phyloP scores from a whole-genome alignment of 2,329 filamentous ascomycete species.

The Colletotrichum agaves region DNA sequence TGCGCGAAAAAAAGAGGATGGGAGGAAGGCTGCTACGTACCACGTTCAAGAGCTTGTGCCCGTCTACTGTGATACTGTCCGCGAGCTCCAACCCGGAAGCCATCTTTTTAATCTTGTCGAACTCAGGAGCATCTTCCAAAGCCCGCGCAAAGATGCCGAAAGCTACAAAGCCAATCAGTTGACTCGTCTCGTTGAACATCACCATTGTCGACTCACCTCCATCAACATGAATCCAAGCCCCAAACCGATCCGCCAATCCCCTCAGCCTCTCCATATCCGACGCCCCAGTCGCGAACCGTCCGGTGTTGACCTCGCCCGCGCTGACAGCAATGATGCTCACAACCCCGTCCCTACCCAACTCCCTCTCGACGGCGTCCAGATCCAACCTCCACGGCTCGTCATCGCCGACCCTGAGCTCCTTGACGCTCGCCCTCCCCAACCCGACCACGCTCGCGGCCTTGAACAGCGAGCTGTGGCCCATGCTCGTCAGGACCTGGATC shows the following conservation, averaged over 20 bases:
- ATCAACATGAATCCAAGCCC: conserved; percentile 90
- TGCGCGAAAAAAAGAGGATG: neutral
- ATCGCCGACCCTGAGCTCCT: conserved; percentile 63
- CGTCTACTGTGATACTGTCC: conserved; percentile 88
- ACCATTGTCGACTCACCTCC: conserved; percentile 62
- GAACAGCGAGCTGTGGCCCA: conserved; percentile 83
- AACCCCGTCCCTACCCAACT: conserved; percentile 62
- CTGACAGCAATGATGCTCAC: conserved; percentile 85
- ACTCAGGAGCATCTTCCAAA: conserved; percentile 68
- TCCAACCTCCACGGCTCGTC: conserved; percentile 77
- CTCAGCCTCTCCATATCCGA: conserved; percentile 73
- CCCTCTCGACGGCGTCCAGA: conserved; percentile 69
- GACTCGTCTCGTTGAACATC: conserved; percentile 16
- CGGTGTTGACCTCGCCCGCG: conserved; percentile 91
- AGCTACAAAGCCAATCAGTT: conserved; percentile 55
- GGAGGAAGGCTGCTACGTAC: conserved; percentile 53
- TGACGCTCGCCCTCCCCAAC: conserved; percentile 76
- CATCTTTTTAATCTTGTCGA: conserved; percentile 60
- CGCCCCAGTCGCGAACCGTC: conserved; percentile 74
- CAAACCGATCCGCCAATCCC: conserved; percentile 75
- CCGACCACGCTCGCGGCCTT: conserved; percentile 89
- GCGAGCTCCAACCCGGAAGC: conserved; percentile 79
- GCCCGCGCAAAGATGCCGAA: conserved; percentile 85
- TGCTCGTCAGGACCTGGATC: conserved; percentile 82
- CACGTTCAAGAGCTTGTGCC: conserved; percentile 93